A percentile compares a stretch with the other conserved stretches of the same genome.
Evolutionary conservation across 148 eudicot genomes (phyloP).

Genomic region (Pharnaceum exiguum): DNA sequence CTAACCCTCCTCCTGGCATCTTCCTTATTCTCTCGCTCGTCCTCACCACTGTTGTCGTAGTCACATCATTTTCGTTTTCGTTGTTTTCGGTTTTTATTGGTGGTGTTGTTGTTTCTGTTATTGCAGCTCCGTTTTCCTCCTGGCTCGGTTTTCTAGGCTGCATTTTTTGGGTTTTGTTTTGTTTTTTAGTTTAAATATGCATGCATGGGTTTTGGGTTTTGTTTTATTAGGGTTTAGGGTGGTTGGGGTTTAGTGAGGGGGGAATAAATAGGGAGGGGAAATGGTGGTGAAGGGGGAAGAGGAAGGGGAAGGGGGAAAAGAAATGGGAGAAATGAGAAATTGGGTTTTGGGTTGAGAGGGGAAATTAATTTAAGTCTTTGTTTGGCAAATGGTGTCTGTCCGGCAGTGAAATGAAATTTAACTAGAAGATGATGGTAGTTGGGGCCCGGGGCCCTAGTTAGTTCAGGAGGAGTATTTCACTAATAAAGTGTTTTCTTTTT

Average conservation of each 20-base stretch:
- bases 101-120: no score
- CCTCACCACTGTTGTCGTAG: not conserved
- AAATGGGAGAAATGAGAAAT: not conserved
- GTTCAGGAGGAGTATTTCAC: no score
- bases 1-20: no score
- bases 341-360: not conserved
- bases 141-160: not conserved
- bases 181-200: not conserved
- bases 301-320: not conserved
- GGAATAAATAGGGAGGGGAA: not conserved
- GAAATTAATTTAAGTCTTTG: no score
- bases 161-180: constrained; percentile 34
- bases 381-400: no score
- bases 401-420: no score
- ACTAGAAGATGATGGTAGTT: no score
- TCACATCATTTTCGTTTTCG: constrained; percentile 31
- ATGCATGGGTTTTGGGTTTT: constrained; percentile 10
- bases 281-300: not conserved
- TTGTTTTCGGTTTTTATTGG: no score
- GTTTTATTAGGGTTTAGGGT: not conserved
- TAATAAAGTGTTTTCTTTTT: no score
- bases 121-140: no score
- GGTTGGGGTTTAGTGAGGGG: constrained; percentile 5
- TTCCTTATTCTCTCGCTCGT: not conserved
- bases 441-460: no score